These are phyloP conservation scores for Lagerstroemia fauriei DNA, from an alignment of 441 rosid genomes.

Conservation along the genomic window DNA sequence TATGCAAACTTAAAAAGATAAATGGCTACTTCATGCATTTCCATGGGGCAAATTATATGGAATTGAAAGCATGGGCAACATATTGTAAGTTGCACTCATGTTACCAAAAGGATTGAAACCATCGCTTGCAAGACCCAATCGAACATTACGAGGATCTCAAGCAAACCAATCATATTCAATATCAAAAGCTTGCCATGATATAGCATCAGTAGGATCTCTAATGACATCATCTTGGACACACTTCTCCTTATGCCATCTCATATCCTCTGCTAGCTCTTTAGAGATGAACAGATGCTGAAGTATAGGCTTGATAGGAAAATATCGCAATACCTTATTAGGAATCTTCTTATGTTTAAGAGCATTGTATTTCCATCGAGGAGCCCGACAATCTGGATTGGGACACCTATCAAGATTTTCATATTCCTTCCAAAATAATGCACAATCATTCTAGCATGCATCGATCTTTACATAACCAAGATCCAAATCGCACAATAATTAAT, in stretches of 20 bases:
- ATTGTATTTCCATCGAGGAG: neutral
- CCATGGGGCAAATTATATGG: neutral
- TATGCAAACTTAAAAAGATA: neutral
- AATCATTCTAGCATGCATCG: neutral
- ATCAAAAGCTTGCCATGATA: neutral
- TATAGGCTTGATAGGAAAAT: neutral
- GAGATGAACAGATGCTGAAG: neutral
- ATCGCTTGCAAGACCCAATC: neutral
- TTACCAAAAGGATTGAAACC: neutral
- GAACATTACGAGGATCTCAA: neutral
- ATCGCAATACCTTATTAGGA: neutral
- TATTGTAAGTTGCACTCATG: neutral
- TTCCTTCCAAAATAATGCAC: no score
- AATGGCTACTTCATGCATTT: neutral
- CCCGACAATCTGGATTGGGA: neutral
- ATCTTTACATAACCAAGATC: neutral
- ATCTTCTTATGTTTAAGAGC: neutral
- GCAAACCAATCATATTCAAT: neutral
- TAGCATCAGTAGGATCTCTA: slow-evolving; percentile 3
- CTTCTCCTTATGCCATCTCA: slow-evolving; percentile 7
- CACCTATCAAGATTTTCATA: neutral
- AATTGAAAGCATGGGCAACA: neutral
- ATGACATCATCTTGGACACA: neutral
- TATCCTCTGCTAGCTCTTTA: neutral
- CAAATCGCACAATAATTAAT: neutral